Evolutionary conservation across 1,284 basidiomycete genomes (phyloP), one percentile per base, ranked within the genome.

Genomic region (Dichomitus squalens): DNA sequence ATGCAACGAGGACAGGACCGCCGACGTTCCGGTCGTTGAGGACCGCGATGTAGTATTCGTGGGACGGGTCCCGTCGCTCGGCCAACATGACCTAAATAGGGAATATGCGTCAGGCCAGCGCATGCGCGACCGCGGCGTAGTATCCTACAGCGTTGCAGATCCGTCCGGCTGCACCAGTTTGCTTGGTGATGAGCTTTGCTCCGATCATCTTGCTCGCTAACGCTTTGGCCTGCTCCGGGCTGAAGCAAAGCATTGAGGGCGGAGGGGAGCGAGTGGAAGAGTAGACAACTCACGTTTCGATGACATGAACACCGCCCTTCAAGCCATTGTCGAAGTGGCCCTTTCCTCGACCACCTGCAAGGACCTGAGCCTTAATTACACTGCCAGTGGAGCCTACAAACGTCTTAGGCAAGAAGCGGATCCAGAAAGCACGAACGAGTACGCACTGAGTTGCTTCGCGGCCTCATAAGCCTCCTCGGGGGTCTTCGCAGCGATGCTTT

Each of bases 21-120:
- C 95, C 90, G 14, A 90, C 81, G 33, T 85, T 85, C 67, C 97
- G 94, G 81, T 99, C 97, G 74, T 98, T 98, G 59, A 99, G 85
- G 47, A 99, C 86, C 31, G 97, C 97, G 53, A 96, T 92, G 72
- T 99, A 99, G 82, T 99, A 99, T 75, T 99, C 97, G 75, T 99
- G 96, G 50, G 88, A 85, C 46, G 96, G 94, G 58, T 93, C 87
- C 63, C 95, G 90, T 64, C 93, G 89, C 78, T 99, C 96, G 16
- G 97, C 97, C 57, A 99, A 84, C 97, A 99, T 99, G 70, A 99
- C 88, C 92, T 95, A 66, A 16, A 27, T 8, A 2, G n/a, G 14
- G 23, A 44, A 31, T 14, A 38, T 43, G 56, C 41, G 31, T 47
- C 21, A 46, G 38, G 23, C 12, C 41, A 31, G 12, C 31, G n/a